These are phyloP conservation scores for Paraconiothyrium brasiliense DNA, from an alignment of 2,329 filamentous ascomycete genomes.

Conservation along the genomic window DNA sequence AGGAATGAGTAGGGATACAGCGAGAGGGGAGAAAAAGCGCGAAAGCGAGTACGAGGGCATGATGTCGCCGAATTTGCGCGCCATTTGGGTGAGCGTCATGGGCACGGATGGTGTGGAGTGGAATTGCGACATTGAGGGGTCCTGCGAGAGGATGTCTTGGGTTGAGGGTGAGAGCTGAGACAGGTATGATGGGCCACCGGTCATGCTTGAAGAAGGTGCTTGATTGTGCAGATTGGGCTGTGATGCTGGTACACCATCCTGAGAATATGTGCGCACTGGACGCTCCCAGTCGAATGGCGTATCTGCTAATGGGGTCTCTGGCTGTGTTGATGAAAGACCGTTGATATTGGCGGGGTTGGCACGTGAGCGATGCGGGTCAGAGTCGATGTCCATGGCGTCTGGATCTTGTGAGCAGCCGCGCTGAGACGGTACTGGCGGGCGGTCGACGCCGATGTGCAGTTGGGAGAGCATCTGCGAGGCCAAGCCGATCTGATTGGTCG, in stretches of 20 bases:
- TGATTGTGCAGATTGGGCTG: slow-evolving; percentile 39
- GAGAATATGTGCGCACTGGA: slow-evolving; percentile 61
- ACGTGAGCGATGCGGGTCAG: slow-evolving; percentile 43
- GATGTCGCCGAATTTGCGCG: slow-evolving; percentile 88
- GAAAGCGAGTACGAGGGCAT: slow-evolving; percentile 87
- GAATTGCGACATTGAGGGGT: slow-evolving; percentile 87
- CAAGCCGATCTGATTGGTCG: slow-evolving; percentile 80
- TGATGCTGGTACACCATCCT: slow-evolving; percentile 47
- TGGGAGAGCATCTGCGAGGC: slow-evolving; percentile 96
- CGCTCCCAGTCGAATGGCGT: slow-evolving; percentile 88
- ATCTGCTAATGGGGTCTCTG: slow-evolving; percentile 79
- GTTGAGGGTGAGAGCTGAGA: slow-evolving; percentile 48
- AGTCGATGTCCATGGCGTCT: slow-evolving; percentile 77
- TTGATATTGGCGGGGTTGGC: slow-evolving; percentile 47
- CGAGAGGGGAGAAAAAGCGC: slow-evolving; percentile 88
- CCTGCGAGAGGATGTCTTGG: slow-evolving; percentile 76
- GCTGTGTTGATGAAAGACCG: slow-evolving; percentile 82
- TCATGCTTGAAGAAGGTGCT: not conserved
- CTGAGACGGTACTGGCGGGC: slow-evolving; percentile 66
- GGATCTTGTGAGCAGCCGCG: slow-evolving; percentile 51
- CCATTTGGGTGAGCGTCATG: slow-evolving; percentile 86
- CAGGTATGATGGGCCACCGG: slow-evolving; percentile 22
- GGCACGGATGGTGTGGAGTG: slow-evolving; percentile 80
- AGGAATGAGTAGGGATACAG: slow-evolving; percentile 77
- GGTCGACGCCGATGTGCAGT: slow-evolving; percentile 85